A percentile compares a stretch with the other conserved stretches of the same genome.
Conservation (phyloP, 169 alveolate species). For the Plasmodium gaboni region DNA sequence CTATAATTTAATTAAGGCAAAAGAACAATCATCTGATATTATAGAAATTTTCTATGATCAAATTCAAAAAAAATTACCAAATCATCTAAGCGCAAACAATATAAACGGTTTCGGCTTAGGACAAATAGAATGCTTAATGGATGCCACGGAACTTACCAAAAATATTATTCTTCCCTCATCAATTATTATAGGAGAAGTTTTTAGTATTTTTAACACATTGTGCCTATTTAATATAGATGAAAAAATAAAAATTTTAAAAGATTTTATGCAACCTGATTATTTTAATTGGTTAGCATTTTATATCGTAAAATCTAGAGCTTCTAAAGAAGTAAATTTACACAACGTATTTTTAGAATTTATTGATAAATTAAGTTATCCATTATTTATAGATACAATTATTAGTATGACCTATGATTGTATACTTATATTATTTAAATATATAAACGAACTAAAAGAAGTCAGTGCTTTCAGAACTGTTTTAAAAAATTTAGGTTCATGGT, state of each 20-base stretch:
- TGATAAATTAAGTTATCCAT: constrained; percentile 86
- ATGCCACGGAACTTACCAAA: constrained; percentile 75
- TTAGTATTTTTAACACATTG: constrained; percentile 84
- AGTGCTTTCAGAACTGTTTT: constrained; percentile 90
- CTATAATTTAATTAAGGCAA: constrained; percentile 7
- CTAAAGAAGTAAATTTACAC: constrained; percentile 93
- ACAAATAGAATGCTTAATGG: constrained; percentile 84
- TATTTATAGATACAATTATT: constrained; percentile 84
- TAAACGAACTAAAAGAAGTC: constrained; percentile 87
- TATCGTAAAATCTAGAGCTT: constrained; percentile 92
- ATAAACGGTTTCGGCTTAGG: constrained; percentile 79
- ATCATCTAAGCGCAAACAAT: constrained; percentile 34
- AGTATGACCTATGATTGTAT: constrained; percentile 91
- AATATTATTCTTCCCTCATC: constrained; percentile 79
- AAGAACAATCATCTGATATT: constrained; percentile 14
- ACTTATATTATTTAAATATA: constrained; percentile 84
- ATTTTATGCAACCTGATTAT: constrained; percentile 87
- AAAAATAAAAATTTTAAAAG: constrained; percentile 85
- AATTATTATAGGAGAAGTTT: constrained; percentile 80
- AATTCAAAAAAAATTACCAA: constrained; percentile 49
- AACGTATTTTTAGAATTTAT: constrained; percentile 89
- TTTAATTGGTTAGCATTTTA: constrained; percentile 91
- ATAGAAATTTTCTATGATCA: constrained; percentile 50
- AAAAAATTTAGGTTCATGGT: constrained; percentile 93
- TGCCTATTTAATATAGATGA: constrained; percentile 81